A percentile compares a stretch with the other conserved stretches of the same genome.
Evolutionary conservation across 1,284 basidiomycete species (phyloP).

Genomic region (Porogramme epimiltina): DNA sequence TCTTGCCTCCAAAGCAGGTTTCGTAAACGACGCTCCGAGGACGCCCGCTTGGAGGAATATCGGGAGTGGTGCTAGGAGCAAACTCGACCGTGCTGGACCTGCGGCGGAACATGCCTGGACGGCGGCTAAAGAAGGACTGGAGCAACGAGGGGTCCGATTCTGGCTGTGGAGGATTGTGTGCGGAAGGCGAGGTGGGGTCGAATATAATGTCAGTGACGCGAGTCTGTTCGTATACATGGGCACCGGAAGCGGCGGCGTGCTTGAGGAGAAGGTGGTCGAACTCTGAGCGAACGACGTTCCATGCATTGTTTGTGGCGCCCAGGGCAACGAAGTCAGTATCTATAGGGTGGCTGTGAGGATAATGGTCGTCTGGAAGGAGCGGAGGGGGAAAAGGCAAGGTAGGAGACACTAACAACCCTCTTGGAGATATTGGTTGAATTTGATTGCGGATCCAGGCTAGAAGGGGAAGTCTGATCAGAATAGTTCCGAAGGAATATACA

Average conservation of each 20-base stretch:
- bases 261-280: conserved; percentile 43
- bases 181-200: conserved; percentile 15
- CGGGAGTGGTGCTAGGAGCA: conserved; percentile 4
- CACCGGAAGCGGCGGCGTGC: conserved; percentile 38
- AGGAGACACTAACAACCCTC: conserved; percentile 39
- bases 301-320: conserved; percentile 37
- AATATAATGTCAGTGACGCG: conserved; percentile 36
- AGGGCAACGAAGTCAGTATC: conserved; percentile 45
- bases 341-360: conserved; percentile 8
- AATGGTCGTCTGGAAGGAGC: neutral
- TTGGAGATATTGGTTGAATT: conserved; percentile 42
- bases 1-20: conserved; percentile 24
- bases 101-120: neutral
- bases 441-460: conserved; percentile 45
- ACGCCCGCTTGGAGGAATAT: conserved; percentile 17
- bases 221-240: conserved; percentile 38
- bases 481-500: neutral
- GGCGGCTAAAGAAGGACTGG: neutral
- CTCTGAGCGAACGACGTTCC: conserved; percentile 45
- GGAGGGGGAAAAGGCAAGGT: neutral
- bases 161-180: neutral
- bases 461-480: neutral
- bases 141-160: neutral
- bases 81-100: conserved; percentile 12
- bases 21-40: conserved; percentile 32